Base-by-base conservation (phyloP, 371 early-diverging fungal species). In the Mucor piriformis region DNA sequence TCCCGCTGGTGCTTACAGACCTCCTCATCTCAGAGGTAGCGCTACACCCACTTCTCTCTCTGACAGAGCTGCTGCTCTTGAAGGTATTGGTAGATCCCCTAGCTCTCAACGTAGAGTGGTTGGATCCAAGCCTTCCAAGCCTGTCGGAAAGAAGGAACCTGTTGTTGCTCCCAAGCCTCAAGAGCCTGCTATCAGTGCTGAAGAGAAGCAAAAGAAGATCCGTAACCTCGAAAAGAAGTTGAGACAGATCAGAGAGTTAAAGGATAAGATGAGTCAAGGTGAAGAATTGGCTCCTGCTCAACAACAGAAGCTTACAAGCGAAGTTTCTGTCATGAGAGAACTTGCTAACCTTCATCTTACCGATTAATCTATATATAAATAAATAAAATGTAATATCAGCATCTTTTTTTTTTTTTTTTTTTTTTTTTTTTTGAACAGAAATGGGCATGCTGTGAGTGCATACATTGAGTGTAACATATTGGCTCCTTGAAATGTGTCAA, bases 221-320 rank as follows among this genome's bases (percentile, higher is more conserved):
- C 87, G 94, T 61, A 84, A 76, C 50, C 72, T 96, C 24, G 88
- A 90, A 58, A 95, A 93, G 83, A 97, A 97, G 75, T 73, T 97
- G 58, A 84, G 88, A 67, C 92, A 94, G 73, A 97, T 97, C 71
- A 79, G 79, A 37, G 92, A 90, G 40, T 76, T 97, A 44, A 90
- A 91, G 66, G 88, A 88, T 35, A 88, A 88, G 59, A 84, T 87
- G 69, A 79, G 76, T 7, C 78, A 80, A 4, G 97, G 97, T 27
- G 93, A 92, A 63, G 74, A 69, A 33, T 76, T 97, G 15, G 94
- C 93, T 69, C 72, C 84, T 61, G 92, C 93, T 47, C 98, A 97
- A 58, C 67, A 72, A 38, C 73, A 78, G 55, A 78, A 78, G 61
- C 52, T 78, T 24, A 44, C 61, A 32, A 44, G 66, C 21, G 78